Evolutionary conservation across 2,329 filamentous ascomycete species (phyloP), one percentile per base, ranked within the genome.

Genomic region (Ophiocordyceps camponoti-rufipedis): DNA sequence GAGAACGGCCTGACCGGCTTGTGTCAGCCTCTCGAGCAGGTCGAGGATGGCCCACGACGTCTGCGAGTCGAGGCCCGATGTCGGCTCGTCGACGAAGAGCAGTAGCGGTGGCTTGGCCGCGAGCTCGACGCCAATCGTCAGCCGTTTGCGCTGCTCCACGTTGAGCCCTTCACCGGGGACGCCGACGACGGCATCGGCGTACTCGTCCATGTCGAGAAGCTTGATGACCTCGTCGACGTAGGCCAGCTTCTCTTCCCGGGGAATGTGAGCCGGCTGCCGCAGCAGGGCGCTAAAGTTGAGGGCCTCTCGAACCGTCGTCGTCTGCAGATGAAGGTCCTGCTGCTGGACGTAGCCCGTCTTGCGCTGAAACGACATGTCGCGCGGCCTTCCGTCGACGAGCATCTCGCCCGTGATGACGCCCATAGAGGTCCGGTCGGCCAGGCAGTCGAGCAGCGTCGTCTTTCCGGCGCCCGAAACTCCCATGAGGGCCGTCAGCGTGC

Each of bases 61-160:
- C 62, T 94, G 87, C 56, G 79, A 85, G 62, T 95, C 89, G 18
- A 95, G 77, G 68, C 89, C 89, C 28, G 87, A 94, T 4, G 88
- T 95, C 13, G 89, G 89, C 62, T 96, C 89, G 55, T 96, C 89
- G 38, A 95, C 77, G 67, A 95, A 95, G 42, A 95, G 76, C 49
- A 95, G 72, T 45, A 95, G 71, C 39, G 85, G 80, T 6, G 89
- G 89, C 66, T 91, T 94, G 7, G 89, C 89, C 40, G 86, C 88
- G 23, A 96, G 73, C 60, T 96, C 89, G n/a, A 96, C 88, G 62
- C 86, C 89, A 50, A 96, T 94, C 0, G 88, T 95, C 7, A 95
- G 72, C 55, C 86, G 82, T 62, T 80, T 80, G 44, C 76, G 69
- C 60, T 81, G 77, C 55, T 81, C 77, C 13, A 78, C 74, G 56